Conservation (phyloP, 768 basidiomycete species). For the Lactifluus subvellereus region DNA sequence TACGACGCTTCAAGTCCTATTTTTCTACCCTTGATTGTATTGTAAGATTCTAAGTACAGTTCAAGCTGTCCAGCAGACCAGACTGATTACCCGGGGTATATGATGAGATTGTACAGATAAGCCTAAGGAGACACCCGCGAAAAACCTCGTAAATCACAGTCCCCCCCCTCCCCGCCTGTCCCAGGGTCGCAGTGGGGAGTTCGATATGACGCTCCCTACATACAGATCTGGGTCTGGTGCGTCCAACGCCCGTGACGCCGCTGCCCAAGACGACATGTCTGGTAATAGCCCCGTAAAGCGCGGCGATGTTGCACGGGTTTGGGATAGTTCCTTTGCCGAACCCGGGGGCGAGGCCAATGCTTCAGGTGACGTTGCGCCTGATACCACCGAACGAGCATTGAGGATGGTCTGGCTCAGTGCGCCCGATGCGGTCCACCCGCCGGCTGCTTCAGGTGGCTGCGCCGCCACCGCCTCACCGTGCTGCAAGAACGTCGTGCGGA, state of each 20-base stretch:
- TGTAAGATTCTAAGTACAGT: not conserved
- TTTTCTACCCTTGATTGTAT: not conserved
- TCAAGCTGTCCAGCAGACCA: not conserved
- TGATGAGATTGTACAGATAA: not conserved
- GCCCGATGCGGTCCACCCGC: constrained; percentile 31
- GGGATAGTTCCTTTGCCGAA: constrained; percentile 24
- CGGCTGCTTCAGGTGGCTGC: constrained; percentile 9
- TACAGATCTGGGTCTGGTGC: constrained; percentile 18
- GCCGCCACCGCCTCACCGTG: constrained; percentile 35
- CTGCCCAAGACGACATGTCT: constrained; percentile 34
- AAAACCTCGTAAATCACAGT: not conserved
- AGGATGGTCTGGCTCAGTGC: constrained; percentile 32
- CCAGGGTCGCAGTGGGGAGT: not conserved
- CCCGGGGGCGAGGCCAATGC: constrained; percentile 12
- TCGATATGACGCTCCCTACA: constrained; percentile 15
- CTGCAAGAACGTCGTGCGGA: constrained; percentile 74
- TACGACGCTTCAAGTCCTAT: not conserved
- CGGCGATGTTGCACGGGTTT: constrained; percentile 26
- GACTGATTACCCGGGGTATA: not conserved
- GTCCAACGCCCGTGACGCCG: constrained; percentile 28
- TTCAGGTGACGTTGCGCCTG: constrained; percentile 24
- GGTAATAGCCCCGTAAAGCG: constrained; percentile 31
- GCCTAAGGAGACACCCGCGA: not conserved
- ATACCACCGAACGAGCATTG: constrained; percentile 30
- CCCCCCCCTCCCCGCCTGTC: not conserved